These are phyloP conservation scores for Komagataella pastoris DNA, from an alignment of 805 yeast species.

Conservation along the genomic window DNA sequence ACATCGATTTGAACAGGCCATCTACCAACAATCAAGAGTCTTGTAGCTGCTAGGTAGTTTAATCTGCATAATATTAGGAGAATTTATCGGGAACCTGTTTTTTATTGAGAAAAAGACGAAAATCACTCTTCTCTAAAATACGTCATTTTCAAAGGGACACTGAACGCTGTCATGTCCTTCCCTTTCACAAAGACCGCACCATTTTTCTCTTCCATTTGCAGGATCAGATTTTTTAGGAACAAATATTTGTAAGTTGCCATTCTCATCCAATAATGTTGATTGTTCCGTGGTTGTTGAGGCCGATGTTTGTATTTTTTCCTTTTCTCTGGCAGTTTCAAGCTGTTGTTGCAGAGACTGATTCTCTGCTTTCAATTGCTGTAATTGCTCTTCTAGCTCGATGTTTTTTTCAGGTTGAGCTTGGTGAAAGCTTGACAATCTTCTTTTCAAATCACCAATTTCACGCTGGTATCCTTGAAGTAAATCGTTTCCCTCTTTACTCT, in stretches of 20 bases:
- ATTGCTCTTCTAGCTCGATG: not conserved
- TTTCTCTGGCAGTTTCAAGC: not conserved
- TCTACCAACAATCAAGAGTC: conserved; percentile 15
- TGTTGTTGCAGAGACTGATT: not conserved
- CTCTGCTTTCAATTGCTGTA: not conserved
- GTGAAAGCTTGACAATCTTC: not conserved
- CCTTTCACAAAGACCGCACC: conserved; percentile 93
- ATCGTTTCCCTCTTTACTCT: not conserved
- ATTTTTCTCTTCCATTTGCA: conserved; percentile 57
- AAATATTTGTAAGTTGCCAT: not conserved
- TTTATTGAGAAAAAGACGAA: too few relatives aligned
- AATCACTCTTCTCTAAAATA: not conserved
- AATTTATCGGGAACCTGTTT: not conserved
- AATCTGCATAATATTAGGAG: not conserved
- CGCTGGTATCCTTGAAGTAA: not conserved
- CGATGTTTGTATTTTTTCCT: not conserved
- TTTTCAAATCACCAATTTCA: not conserved
- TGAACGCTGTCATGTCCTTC: conserved; percentile 80
- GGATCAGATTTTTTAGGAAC: conserved; percentile 17
- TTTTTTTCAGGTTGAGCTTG: not conserved
- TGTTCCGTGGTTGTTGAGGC: not conserved
- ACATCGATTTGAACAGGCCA: conserved; percentile 16
- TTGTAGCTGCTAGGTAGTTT: conserved; percentile 2
- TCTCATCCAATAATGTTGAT: not conserved
- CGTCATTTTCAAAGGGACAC: conserved; percentile 71